phyloP scores from a whole-genome alignment of 1,139 yeast genomes.

The Sugiyamaella pinicola region DNA sequence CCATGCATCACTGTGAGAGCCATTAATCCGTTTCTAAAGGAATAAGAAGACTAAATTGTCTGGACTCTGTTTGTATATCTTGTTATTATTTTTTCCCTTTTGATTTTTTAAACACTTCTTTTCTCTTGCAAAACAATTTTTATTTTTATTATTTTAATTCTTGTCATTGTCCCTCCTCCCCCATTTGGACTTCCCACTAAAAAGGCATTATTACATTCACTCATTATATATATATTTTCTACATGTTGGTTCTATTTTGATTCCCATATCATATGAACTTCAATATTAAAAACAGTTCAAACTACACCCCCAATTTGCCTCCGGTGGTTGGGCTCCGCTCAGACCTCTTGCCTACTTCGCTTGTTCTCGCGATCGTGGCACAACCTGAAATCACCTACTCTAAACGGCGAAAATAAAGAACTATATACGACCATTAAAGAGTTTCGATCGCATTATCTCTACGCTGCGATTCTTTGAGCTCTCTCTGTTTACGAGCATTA shows the following conservation, averaged over 20 bases:
- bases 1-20: conserved; percentile 94
- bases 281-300: background rate
- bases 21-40: conserved; percentile 71
- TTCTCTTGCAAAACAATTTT: background rate
- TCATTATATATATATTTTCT: conserved; percentile 4
- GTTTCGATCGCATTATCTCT: conserved; percentile 27
- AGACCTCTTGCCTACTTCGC: background rate
- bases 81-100: background rate
- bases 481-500: conserved; percentile 29
- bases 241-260: background rate
- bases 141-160: background rate
- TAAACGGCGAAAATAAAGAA: conserved; percentile 4
- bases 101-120: background rate
- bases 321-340: background rate
- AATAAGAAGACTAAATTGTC: background rate
- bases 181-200: background rate
- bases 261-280: background rate
- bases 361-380: background rate
- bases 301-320: background rate
- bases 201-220: conserved; percentile 13
- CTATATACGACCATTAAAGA: conserved; percentile 34
- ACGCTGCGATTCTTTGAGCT: conserved; percentile 29
- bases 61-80: background rate
- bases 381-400: too few relatives aligned
- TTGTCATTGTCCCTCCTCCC: background rate